Conservation (phyloP, 2,329 filamentous ascomycete genomes). For the Leptosphaerulina australis region DNA sequence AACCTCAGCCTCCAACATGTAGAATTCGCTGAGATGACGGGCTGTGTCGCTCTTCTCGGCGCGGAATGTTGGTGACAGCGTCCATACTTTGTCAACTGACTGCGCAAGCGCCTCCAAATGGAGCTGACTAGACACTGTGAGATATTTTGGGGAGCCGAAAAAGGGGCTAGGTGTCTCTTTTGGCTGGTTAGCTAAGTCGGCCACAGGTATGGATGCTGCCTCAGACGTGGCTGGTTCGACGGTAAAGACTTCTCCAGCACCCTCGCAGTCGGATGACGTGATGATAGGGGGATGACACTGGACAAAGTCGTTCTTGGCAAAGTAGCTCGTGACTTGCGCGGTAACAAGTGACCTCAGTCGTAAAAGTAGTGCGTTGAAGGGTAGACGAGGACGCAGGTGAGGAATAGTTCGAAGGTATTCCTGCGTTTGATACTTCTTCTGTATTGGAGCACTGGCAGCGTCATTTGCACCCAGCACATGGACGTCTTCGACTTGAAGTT, state of each 20-base stretch:
- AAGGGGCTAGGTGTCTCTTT: slow-evolving; percentile 59
- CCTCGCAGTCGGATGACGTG: slow-evolving; percentile 96
- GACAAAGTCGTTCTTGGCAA: slow-evolving; percentile 71
- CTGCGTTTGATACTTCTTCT: slow-evolving; percentile 92
- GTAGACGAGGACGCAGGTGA: slow-evolving; percentile 82
- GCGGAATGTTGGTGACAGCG: slow-evolving; percentile 89
- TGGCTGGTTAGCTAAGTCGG: slow-evolving; percentile 36
- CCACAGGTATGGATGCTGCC: slow-evolving; percentile 1
- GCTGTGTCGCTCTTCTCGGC: slow-evolving; percentile 85
- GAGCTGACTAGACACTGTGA: slow-evolving; percentile 93
- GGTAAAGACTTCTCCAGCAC: slow-evolving; percentile 90
- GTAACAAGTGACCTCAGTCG: slow-evolving; percentile 83
- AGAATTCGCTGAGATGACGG: slow-evolving; percentile 94
- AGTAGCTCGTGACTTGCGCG: slow-evolving; percentile 74
- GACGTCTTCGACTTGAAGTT: slow-evolving; percentile 75
- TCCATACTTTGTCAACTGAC: slow-evolving; percentile 89
- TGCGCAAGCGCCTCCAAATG: slow-evolving; percentile 92
- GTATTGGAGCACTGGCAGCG: slow-evolving; percentile 85
- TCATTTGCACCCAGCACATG: slow-evolving; percentile 78
- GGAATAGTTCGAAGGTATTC: slow-evolving; percentile 89
- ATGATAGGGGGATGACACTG: slow-evolving; percentile 93
- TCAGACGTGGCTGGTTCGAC: slow-evolving; percentile 52
- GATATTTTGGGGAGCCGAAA: slow-evolving; percentile 87
- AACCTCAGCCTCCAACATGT: slow-evolving; percentile 95
- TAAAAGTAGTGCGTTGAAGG: slow-evolving; percentile 78